Base-by-base conservation (phyloP, 345 rosid genomes). In the Euphorbia lathyris region DNA sequence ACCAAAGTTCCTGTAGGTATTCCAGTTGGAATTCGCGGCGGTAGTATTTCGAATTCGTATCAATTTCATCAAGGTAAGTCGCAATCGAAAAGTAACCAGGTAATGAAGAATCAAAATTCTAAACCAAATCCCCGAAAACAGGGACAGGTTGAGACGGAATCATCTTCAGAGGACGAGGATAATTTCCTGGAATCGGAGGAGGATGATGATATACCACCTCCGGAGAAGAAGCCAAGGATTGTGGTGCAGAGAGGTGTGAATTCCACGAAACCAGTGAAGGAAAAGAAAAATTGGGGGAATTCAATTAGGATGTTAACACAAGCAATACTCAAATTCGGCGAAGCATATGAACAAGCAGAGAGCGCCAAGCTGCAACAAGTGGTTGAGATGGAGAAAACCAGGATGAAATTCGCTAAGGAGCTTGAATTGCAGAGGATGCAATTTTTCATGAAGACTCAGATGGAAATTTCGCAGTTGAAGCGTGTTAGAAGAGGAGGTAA, bases 381-480 rank as follows among this genome's bases (percentile, higher is more conserved):
- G 71, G 84, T 95, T 80, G 99, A 95, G 82, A 90, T 92, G 92
- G 99, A 95, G 86, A 95, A 95, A 80, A 83, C 90, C 73, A 84
- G 99, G 86, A 88, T 95, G 96, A 82, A 86, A 81, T 92, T 92
- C 50, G 86, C 84, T 3, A 90, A 95, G 75, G 99, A 95, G 74
- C 36, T 90, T 72, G 97, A 95, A 76, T 45, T 92, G 84, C 93
- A 92, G 88, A 88, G 93, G 75, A 95, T 92, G 93, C 93, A 92
- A 77, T 92, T 92, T 73, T 84, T 90, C 71, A 78, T 90, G 87
- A 86, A 85, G 72, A 87, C 93, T 10, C 99, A 90, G 67, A n/a
- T 85, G 83, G 96, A 91, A 84, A 81, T 91, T 65, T 84, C 97
- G 0, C 86, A 89, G 76, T 74, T 89, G 78, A 83, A 81, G 83